Conservation (phyloP, 179 eudicot genomes). For the Vitellaria paradoxa region DNA sequence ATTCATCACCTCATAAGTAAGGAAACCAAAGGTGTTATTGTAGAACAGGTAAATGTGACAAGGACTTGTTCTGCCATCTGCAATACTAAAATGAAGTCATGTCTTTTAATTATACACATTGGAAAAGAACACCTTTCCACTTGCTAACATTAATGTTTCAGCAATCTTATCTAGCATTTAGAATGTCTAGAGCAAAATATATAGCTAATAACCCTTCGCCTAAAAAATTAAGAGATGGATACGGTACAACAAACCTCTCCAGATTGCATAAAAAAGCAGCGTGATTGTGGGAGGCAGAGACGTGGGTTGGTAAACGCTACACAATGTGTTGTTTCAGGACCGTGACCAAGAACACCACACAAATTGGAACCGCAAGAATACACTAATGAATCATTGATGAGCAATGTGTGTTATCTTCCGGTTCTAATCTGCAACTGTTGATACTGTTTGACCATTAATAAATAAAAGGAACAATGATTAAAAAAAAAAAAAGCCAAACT, state of each 20-base stretch:
- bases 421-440: conserved; percentile 93
- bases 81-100: background rate
- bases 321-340: conserved; percentile 83
- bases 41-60: conserved; percentile 3
- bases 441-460: background rate
- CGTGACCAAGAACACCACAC: conserved; percentile 99
- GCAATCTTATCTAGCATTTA: background rate
- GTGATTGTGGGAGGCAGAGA: conserved; percentile 95
- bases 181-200: background rate
- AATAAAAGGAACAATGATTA: no score
- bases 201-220: background rate
- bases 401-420: conserved; percentile 87
- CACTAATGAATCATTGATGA: conserved; percentile 67
- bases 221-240: conserved; percentile 8
- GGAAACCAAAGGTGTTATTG: background rate
- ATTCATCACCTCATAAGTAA: background rate
- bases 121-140: background rate
- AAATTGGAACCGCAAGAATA: conserved; percentile 95
- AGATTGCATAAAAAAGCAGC: conserved; percentile 80
- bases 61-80: background rate
- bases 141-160: background rate
- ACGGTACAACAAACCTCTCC: conserved; percentile 69
- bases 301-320: conserved; percentile 65
- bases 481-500: background rate
- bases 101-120: background rate